A percentile compares a stretch with the other conserved stretches of the same genome.
Evolutionary conservation across 2,329 filamentous ascomycete species (phyloP).

Genomic region (Diaporthe capsici): DNA sequence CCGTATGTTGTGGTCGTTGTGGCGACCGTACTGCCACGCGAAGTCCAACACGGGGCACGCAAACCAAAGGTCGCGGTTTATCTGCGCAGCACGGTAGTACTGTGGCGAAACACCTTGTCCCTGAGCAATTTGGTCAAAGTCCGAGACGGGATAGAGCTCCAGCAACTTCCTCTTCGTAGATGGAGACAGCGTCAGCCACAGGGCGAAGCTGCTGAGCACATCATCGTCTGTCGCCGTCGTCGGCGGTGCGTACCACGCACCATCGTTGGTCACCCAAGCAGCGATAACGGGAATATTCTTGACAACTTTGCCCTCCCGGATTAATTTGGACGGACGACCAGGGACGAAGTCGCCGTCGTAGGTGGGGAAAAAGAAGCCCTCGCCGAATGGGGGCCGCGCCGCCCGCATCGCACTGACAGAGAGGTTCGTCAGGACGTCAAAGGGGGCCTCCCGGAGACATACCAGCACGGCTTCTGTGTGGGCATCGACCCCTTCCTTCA

Average conservation of each 20-base stretch:
- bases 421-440: constrained; percentile 45
- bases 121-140: constrained; percentile 42
- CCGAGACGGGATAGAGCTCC: constrained; percentile 34
- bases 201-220: constrained; percentile 44
- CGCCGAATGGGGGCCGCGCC: constrained; percentile 44
- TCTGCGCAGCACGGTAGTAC: constrained; percentile 52
- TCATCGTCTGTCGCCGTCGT: constrained; percentile 43
- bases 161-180: constrained; percentile 16
- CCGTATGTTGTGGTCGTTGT: constrained; percentile 44
- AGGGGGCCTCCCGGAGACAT: constrained; percentile 43
- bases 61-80: constrained; percentile 52
- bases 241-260: constrained; percentile 44
- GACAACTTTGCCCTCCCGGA: constrained; percentile 46
- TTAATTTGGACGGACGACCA: constrained; percentile 46
- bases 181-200: constrained; percentile 36
- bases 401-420: constrained; percentile 46
- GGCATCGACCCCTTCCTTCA: constrained; percentile 23
- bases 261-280: constrained; percentile 45
- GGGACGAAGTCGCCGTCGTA: constrained; percentile 48
- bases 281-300: constrained; percentile 42
- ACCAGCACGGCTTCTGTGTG: constrained; percentile 41
- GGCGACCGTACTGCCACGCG: constrained; percentile 49
- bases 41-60: constrained; percentile 51
- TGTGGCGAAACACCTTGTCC: constrained; percentile 46
- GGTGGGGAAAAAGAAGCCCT: constrained; percentile 45